A percentile compares a stretch with the other conserved stretches of the same genome.
Evolutionary conservation across 805 yeast genomes (phyloP).

Genomic region (Soucietia sequanensis): DNA sequence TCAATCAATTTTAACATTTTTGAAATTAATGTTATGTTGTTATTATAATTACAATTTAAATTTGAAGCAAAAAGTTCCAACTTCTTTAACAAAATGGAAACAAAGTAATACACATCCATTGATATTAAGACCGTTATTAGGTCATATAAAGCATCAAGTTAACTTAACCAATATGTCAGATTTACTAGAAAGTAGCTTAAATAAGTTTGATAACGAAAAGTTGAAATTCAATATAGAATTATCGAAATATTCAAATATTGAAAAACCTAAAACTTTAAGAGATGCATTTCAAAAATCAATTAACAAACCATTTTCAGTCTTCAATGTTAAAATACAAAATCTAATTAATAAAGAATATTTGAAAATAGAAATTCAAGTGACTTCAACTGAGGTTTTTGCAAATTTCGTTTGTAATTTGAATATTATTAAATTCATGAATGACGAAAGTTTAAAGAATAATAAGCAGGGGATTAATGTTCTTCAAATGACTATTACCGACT

Average conservation of each 20-base stretch:
- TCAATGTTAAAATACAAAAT: constrained; percentile 22
- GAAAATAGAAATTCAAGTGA: constrained; percentile 28
- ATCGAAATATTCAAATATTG: constrained; percentile 26
- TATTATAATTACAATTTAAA: constrained; percentile 49
- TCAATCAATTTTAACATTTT: constrained; percentile 48
- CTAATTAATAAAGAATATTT: constrained; percentile 14
- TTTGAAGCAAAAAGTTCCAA: constrained; percentile 45
- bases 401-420: constrained; percentile 35
- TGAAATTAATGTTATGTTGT: constrained; percentile 62
- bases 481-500: constrained; percentile 48
- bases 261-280: constrained; percentile 8
- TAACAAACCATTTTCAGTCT: constrained; percentile 34
- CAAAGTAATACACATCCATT: constrained; percentile 43
- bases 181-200: constrained; percentile 24
- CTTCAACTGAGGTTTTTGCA: constrained; percentile 42
- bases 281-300: constrained; percentile 41
- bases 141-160: constrained; percentile 55
- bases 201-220: constrained; percentile 9
- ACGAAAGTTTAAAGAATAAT: constrained; percentile 24
- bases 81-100: constrained; percentile 45
- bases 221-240: constrained; percentile 6
- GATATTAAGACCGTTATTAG: constrained; percentile 56
- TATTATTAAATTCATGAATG: constrained; percentile 27
- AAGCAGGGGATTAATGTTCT: constrained; percentile 38
- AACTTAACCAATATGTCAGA: constrained; percentile 27